These are phyloP conservation scores for Debaryomyces psychrophilus DNA, from an alignment of 1,139 yeast species.

Conservation along the genomic window DNA sequence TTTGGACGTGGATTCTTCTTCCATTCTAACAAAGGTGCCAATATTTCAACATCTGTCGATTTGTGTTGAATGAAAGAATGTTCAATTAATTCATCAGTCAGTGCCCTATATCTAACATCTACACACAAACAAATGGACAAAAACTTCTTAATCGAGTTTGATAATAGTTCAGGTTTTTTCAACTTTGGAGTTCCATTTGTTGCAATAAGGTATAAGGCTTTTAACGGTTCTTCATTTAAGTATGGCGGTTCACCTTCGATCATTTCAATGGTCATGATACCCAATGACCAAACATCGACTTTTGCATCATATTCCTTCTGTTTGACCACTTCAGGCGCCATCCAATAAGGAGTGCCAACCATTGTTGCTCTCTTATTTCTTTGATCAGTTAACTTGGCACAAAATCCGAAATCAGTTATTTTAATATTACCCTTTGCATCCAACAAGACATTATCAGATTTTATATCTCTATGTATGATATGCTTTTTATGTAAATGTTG, in stretches of 20 bases:
- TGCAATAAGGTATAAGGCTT: slow-evolving; percentile 72
- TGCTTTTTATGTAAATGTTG: slow-evolving; percentile 89
- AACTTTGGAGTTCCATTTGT: slow-evolving; percentile 96
- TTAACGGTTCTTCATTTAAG: slow-evolving; percentile 85
- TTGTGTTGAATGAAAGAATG: slow-evolving; percentile 75
- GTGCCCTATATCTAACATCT: slow-evolving; percentile 89
- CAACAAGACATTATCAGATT: slow-evolving; percentile 88
- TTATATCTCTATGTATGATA: slow-evolving; percentile 94
- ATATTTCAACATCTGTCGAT: slow-evolving; percentile 69
- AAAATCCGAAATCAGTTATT: slow-evolving; percentile 96
- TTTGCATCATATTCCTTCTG: slow-evolving; percentile 96
- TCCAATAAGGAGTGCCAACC: slow-evolving; percentile 99
- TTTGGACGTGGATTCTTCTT: slow-evolving; percentile 24
- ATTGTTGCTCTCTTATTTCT: slow-evolving; percentile 93
- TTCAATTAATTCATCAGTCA: slow-evolving; percentile 81
- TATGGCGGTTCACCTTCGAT: slow-evolving; percentile 98
- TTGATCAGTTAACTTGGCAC: slow-evolving; percentile 93
- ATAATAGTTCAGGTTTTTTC: slow-evolving; percentile 80
- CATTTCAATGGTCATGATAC: slow-evolving; percentile 98
- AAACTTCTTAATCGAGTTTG: slow-evolving; percentile 81
- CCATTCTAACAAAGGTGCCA: slow-evolving; percentile 75
- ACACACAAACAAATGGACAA: slow-evolving; percentile 92
- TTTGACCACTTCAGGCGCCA: slow-evolving; percentile 99
- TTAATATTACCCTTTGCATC: slow-evolving; percentile 89
- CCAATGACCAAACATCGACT: slow-evolving; percentile 97